A percentile compares a stretch with the other conserved stretches of the same genome.
phyloP scores from a whole-genome alignment of 192 early-diverging fungal species.

The Haplosporangium gracile region DNA sequence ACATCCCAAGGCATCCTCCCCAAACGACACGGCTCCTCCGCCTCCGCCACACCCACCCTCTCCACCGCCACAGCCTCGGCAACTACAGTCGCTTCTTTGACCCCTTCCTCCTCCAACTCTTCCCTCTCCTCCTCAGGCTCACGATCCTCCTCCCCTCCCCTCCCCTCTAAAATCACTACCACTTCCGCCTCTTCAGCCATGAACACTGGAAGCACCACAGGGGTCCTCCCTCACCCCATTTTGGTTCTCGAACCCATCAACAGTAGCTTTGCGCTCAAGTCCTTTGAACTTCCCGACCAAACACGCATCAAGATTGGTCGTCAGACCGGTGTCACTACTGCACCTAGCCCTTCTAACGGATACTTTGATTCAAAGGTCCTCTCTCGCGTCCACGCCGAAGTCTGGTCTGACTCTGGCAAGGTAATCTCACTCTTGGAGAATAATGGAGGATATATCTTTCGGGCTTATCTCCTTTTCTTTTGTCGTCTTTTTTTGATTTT shows the following conservation, averaged over 20 bases:
- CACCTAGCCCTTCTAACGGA: slow-evolving; percentile 76
- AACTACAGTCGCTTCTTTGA: not conserved
- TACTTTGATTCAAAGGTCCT: slow-evolving; percentile 90
- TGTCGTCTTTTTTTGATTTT: not conserved
- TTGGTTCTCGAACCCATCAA: slow-evolving; percentile 61
- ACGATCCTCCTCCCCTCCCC: slow-evolving; percentile 19
- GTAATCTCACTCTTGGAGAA: slow-evolving; percentile 43
- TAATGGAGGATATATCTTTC: not conserved
- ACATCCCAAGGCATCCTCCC: slow-evolving; percentile 32
- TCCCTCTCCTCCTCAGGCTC: slow-evolving; percentile 4
- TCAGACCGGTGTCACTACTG: slow-evolving; percentile 71
- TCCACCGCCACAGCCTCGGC: slow-evolving; percentile 24
- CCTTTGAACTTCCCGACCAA: slow-evolving; percentile 67
- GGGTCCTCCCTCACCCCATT: slow-evolving; percentile 17
- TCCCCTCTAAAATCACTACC: not conserved
- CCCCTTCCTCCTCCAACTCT: slow-evolving; percentile 6
- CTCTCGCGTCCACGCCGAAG: slow-evolving; percentile 79
- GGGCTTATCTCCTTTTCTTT: not conserved
- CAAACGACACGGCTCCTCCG: slow-evolving; percentile 23
- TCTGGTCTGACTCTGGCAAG: slow-evolving; percentile 75
- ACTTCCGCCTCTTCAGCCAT: not conserved
- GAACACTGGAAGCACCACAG: not conserved
- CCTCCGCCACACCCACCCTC: slow-evolving; percentile 22
- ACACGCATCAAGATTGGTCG: slow-evolving; percentile 74
- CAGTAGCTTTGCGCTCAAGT: slow-evolving; percentile 61